phyloP scores from a whole-genome alignment of 768 basidiomycete species.

The Xerocomellus dryophilus region DNA sequence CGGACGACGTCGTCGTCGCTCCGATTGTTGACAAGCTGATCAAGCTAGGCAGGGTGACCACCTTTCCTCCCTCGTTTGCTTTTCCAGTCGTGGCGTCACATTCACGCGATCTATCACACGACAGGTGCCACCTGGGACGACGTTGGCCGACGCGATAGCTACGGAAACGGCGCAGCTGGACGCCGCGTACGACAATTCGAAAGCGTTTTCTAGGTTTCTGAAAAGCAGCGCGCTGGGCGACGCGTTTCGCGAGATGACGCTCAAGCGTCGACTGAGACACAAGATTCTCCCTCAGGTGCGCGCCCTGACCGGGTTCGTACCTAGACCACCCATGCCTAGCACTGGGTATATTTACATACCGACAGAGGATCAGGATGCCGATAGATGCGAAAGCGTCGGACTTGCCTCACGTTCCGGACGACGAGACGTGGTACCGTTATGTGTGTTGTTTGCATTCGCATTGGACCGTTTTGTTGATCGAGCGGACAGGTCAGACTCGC shows the following conservation, averaged over 20 bases:
- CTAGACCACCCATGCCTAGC: background rate
- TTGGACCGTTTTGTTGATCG: background rate
- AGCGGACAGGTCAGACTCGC: conserved; percentile 14
- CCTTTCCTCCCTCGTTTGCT: background rate
- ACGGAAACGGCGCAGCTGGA: conserved; percentile 11
- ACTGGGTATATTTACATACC: background rate
- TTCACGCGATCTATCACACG: background rate
- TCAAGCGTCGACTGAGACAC: conserved; percentile 28
- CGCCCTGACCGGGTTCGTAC: conserved; percentile 18
- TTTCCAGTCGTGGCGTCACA: background rate
- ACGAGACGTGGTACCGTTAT: conserved; percentile 37
- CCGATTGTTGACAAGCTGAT: conserved; percentile 14
- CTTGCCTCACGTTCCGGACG: conserved; percentile 34
- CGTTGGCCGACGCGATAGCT: background rate
- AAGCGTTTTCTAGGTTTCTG: conserved; percentile 35
- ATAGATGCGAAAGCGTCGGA: conserved; percentile 29
- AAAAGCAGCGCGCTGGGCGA: conserved; percentile 21
- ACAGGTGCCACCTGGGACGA: conserved; percentile 17
- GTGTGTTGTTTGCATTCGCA: conserved; percentile 13
- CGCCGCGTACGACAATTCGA: conserved; percentile 40
- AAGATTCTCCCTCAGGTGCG: conserved; percentile 41
- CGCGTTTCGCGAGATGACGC: conserved; percentile 17
- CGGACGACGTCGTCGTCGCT: conserved; percentile 9
- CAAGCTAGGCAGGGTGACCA: conserved; percentile 21
- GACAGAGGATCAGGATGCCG: conserved; percentile 24